Conservation (phyloP, 495 filamentous ascomycete species). For the Opeltia flavorubescens region DNA sequence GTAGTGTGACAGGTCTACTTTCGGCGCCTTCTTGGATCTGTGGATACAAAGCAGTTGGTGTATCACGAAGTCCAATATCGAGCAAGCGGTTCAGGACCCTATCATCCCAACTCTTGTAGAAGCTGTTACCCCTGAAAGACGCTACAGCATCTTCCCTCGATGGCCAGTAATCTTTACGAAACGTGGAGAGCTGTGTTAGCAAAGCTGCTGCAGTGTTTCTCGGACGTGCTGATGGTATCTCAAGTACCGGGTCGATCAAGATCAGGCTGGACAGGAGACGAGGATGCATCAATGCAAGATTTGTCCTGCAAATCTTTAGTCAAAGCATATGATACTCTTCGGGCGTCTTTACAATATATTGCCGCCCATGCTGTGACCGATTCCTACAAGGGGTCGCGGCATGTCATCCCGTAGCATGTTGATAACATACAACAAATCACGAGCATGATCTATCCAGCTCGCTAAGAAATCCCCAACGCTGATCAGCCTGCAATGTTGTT, state of each 20-base stretch:
- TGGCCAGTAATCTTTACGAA: slow-evolving; percentile 47
- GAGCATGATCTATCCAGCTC: slow-evolving; percentile 72
- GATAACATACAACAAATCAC: slow-evolving; percentile 78
- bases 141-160: slow-evolving; percentile 33
- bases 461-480: slow-evolving; percentile 25
- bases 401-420: slow-evolving; percentile 73
- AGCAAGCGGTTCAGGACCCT: slow-evolving; percentile 43
- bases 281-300: slow-evolving; percentile 26
- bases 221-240: slow-evolving; percentile 17
- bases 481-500: background rate
- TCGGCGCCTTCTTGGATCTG: background rate
- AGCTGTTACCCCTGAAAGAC: slow-evolving; percentile 33
- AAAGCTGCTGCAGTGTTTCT: slow-evolving; percentile 5
- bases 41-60: slow-evolving; percentile 30
- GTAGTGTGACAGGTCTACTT: slow-evolving; percentile 38
- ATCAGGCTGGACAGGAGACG: slow-evolving; percentile 39
- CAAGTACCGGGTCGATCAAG: slow-evolving; percentile 60
- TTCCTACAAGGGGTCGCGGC: slow-evolving; percentile 74
- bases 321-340: background rate
- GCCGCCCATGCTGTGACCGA: slow-evolving; percentile 86
- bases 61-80: slow-evolving; percentile 37
- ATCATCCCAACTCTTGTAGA: slow-evolving; percentile 48
- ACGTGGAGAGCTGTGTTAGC: slow-evolving; percentile 24
- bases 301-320: slow-evolving; percentile 17
- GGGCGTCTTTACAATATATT: slow-evolving; percentile 43